Evolutionary conservation across 306 rosid genomes (phyloP).

Genomic region (Morella rubra): DNA sequence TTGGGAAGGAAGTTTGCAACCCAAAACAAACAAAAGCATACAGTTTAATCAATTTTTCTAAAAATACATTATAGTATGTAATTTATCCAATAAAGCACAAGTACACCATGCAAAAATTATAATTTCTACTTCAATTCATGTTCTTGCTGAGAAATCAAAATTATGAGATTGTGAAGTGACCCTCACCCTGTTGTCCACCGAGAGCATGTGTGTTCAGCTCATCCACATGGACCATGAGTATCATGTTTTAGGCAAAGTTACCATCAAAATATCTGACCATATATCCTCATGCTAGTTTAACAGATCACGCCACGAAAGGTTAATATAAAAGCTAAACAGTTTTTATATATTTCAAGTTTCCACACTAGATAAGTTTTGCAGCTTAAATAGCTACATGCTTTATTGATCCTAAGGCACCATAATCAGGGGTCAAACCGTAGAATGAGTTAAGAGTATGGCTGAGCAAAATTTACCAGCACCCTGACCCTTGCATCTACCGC

Average conservation of each 20-base stretch:
- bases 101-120: background rate
- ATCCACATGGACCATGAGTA: background rate
- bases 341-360: background rate
- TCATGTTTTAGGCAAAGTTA: slow-evolving; percentile 1
- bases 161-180: background rate
- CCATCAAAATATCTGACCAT: background rate
- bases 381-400: background rate
- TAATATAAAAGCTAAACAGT: background rate
- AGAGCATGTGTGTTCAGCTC: background rate
- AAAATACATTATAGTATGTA: background rate
- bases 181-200: background rate
- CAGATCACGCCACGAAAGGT: background rate
- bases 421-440: background rate
- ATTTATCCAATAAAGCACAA: background rate
- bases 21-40: background rate
- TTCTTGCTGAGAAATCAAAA: background rate
- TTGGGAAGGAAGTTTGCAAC: background rate
- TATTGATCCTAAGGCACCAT: background rate
- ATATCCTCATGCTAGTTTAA: background rate
- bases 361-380: background rate
- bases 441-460: too few species aligned
- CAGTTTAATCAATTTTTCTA: background rate
- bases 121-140: background rate
- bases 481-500: too few species aligned
- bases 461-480: too few species aligned